Evolutionary conservation across 306 rosid genomes (phyloP), one percentile per base, ranked within the genome.

Genomic region (Astragalus membranaceus): DNA sequence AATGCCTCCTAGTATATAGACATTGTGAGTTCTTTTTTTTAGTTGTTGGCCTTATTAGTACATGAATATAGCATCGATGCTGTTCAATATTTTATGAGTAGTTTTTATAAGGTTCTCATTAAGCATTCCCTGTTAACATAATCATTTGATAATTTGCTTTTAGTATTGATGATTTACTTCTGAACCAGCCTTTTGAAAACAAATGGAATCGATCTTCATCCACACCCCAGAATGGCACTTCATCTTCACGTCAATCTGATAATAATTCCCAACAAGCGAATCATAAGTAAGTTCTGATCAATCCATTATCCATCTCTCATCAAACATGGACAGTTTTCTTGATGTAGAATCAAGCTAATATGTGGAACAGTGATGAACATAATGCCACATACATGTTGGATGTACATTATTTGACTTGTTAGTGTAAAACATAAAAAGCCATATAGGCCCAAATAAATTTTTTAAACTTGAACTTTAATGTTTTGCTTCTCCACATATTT

Each of bases 161-260:
- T 79, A 3, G 26, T 73, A 33, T 64, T 78, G 50, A 78, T 47
- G 29, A 59, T 70, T 78, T 82, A 14, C 73, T 63, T 75, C 12
- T 81, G 72, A 46, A 65, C 51, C 86, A 93, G 96, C 88, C 91
- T 56, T 85, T 87, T 48, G 87, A 90, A 51, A 93, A 93, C 81
- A 88, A 88, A 78, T 93, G 98, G 98, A 79, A 37, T 76, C 96
- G 96, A 39, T 48, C 79, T 52, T 76, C 88, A 46, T 17, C 92
- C 67, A 52, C 69, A 5, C 67, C 81, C 10, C 76, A 81, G 47
- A 64, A 14, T 42, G 74, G 65, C 42, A 54, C 74, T 65, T 37
- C 85, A 7, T 78, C 74, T 65, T 37, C 85, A 7, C 79, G 76
- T 7, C 80, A 75, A 73, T 54, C 88, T 62, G 91, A 88, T 70